phyloP scores from a whole-genome alignment of 1,139 yeast genomes.

The Candida pseudoviswanathii region DNA sequence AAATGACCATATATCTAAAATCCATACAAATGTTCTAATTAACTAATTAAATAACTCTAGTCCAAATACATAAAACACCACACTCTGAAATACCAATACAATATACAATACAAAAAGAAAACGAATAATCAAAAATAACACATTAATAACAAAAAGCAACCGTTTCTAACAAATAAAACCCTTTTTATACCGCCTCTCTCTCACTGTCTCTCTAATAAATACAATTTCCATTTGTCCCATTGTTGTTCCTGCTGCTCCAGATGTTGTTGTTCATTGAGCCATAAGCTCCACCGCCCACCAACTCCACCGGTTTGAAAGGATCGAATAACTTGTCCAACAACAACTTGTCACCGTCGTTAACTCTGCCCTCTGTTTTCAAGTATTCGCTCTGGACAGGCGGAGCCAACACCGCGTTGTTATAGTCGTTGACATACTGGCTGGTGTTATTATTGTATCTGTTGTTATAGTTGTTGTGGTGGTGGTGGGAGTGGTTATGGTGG shows the following conservation, averaged over 20 bases:
- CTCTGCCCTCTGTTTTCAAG: neutral
- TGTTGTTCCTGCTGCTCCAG: conserved; percentile 6
- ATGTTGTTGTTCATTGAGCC: conserved; percentile 7
- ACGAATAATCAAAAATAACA: neutral
- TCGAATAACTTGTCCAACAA: conserved; percentile 17
- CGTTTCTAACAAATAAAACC: neutral
- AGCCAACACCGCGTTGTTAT: neutral
- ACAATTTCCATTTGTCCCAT: conserved; percentile 1
- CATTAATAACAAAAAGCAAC: neutral
- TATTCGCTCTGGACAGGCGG: neutral
- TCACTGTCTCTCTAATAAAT: neutral
- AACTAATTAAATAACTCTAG: no score
- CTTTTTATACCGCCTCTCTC: no score
- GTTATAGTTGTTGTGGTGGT: neutral
- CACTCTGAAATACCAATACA: no score
- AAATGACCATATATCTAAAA: no score
- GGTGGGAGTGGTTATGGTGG: neutral
- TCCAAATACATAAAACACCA: no score
- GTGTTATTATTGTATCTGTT: conserved; percentile 6
- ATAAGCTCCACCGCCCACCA: no score
- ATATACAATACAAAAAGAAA: no score
- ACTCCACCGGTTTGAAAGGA: conserved; percentile 25
- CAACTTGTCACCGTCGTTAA: neutral
- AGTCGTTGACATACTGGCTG: neutral
- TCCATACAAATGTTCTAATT: no score